Percentiles rank a stretch among this genome's conserved stretches.
These are phyloP conservation scores for Botrytis medusae DNA, from an alignment of 2,329 filamentous ascomycete species.

Conservation along the genomic window DNA sequence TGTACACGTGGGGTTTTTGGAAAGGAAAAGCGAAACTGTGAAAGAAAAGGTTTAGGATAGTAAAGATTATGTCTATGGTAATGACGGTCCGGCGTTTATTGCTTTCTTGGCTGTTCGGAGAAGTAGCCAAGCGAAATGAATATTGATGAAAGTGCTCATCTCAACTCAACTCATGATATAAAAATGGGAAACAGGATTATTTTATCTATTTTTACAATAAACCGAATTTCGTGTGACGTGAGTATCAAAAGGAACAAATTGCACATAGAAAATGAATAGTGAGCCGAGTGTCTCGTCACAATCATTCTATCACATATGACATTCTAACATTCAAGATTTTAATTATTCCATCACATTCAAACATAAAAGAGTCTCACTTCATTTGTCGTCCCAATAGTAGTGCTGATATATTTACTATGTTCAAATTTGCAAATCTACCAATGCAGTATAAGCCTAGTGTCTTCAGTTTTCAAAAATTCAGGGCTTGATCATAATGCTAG, in stretches of 20 bases:
- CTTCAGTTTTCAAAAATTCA: neutral
- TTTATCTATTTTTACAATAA: neutral
- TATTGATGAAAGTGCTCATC: neutral
- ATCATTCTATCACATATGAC: neutral
- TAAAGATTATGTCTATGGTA: neutral
- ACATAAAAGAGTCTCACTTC: neutral
- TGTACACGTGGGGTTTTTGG: constrained; percentile 57
- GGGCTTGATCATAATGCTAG: neutral
- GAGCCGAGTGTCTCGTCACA: neutral
- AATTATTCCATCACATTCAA: neutral
- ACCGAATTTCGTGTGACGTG: no score
- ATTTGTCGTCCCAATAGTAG: neutral
- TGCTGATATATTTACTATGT: neutral
- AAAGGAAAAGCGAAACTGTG: constrained; percentile 34
- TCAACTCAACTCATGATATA: neutral
- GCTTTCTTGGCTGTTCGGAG: neutral
- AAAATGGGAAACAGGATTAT: neutral
- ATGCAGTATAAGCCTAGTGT: neutral
- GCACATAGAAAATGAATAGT: neutral
- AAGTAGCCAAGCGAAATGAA: neutral
- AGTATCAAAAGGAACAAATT: neutral
- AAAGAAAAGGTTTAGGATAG: neutral
- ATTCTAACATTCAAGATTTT: neutral
- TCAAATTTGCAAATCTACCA: neutral
- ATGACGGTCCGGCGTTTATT: neutral